Base-by-base conservation (phyloP, 2,329 filamentous ascomycete species). In the Clonostachys rosea region DNA sequence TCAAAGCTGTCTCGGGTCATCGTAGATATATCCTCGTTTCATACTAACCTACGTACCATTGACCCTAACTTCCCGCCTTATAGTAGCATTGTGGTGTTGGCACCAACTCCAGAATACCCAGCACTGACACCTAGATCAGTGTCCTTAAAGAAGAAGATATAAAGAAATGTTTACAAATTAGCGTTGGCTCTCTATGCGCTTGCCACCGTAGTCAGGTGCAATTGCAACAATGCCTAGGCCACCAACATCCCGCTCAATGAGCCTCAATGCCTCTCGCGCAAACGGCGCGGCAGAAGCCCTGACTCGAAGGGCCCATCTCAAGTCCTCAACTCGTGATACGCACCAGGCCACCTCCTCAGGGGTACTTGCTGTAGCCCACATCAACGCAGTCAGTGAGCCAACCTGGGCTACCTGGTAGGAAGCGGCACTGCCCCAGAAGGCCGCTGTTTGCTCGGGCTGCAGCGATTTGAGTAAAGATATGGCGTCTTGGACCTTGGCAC, bases 391-490 rank as follows among this genome's bases (percentile, higher is more conserved):
- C 41, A 66, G 61, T 9, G 58, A 54, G 17, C 57, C 59, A 34
- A 65, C 61, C 36, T 64, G 52, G n/a, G 63, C 59, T 37, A 64
- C 59, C 35, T 59, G 61, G 16, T 59, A 55, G 34, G 56, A 55
- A 5, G 62, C 62, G 20, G 60, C 56, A 49, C 63, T 63, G 46
- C 63, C 62, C 62, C 63, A 66, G 42, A 66, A 65, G 44, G 56
- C 59, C n/a, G 61, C 59, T 8, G 65, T 52, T 34, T 66, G 63
- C 40, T 65, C 61, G 8, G 62, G 59, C 34, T 61, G 10, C 13
- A 84, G 84, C 54, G 76, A 84, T 24, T 59, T 84, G 16, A 65
- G 56, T 36, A 65, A 62, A 6, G 59, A 56, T 8, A 66, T 55
- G 9, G 61, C 61, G 2, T 49, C 49, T n/a, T 59, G 58, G 44